Evolutionary conservation across 345 rosid species (phyloP), one percentile per base, ranked within the genome.

Genomic region (Zanthoxylum bungeanum): DNA sequence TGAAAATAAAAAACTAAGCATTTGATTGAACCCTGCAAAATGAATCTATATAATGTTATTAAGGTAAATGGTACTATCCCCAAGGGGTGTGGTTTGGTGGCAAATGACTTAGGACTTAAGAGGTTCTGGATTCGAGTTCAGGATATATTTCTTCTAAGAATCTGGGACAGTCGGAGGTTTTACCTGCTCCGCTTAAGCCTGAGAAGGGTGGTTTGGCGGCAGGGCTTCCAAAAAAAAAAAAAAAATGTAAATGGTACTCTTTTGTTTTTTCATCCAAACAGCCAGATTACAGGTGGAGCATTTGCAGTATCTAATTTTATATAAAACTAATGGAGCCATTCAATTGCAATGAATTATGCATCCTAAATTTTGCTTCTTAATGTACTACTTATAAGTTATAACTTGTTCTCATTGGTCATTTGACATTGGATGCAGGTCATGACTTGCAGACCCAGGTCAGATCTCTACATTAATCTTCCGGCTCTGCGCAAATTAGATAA

Each of bases 371-470:
- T 68, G 37, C 51, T 39, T 37, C 47, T 37, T 10, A 33, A 7
- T 33, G 24, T 16, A 25, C 27, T 11, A 57, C 31, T n/a, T n/a
- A n/a, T n/a, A n/a, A n/a, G n/a, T n/a, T n/a, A n/a, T n/a, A 53
- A 31, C 51, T 17, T 68, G 40, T 63, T 75, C 42, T 58, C 24
- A 59, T n/a, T 9, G 12, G 5, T 8, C 27, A 16, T 46, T 74
- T 61, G 11, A 46, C 61, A 39, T 47, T 63, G 56, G 65, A 44
- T 74, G 64, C 86, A 96, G 99, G 93, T 96, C 74, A 96, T 96
- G 99, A 89, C 97, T 47, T 93, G 98, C 81, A 85, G 87, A 78
- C 97, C 98, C 0, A 81, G 99, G 52, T 84, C 92, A 16, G 99
- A 96, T 86, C 96, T 96, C 33, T 89, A 88, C 68, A 72, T 84